phyloP scores from a whole-genome alignment of 2,329 filamentous ascomycete genomes.

The Sclerotinia subarctica region DNA sequence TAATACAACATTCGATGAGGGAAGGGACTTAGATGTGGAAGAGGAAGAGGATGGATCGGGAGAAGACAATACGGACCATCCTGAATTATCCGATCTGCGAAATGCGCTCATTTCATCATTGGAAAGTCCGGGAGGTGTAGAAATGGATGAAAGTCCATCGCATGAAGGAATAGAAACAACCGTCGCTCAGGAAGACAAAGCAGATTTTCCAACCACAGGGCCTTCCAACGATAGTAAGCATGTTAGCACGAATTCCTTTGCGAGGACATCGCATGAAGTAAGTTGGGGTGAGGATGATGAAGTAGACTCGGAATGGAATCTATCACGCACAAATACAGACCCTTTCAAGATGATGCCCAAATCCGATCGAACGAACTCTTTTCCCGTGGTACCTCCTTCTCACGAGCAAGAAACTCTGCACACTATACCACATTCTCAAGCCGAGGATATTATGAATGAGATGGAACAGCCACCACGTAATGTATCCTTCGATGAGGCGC shows the following conservation, averaged over 20 bases:
- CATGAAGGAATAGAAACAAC: constrained; percentile 25
- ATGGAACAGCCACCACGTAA: constrained; percentile 43
- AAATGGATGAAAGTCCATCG: constrained; percentile 31
- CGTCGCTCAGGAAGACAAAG: constrained; percentile 24
- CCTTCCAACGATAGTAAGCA: constrained; percentile 49
- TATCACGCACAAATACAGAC: constrained; percentile 52
- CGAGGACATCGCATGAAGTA: constrained; percentile 60
- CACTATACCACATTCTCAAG: constrained; percentile 49
- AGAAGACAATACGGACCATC: constrained; percentile 27
- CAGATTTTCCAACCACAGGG: constrained; percentile 30
- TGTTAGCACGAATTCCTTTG: constrained; percentile 60
- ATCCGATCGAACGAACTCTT: constrained; percentile 60
- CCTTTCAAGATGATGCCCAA: constrained; percentile 59
- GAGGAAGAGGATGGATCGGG: not conserved
- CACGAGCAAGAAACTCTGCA: constrained; percentile 36
- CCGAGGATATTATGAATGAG: constrained; percentile 52
- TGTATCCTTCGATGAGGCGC: constrained; percentile 40
- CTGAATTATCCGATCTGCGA: constrained; percentile 29
- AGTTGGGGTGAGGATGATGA: constrained; percentile 59
- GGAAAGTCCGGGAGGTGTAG: constrained; percentile 32
- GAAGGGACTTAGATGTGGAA: not conserved
- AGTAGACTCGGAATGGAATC: constrained; percentile 50
- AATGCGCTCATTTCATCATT: constrained; percentile 34
- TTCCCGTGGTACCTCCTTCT: constrained; percentile 53
- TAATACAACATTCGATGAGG: not conserved